Evolutionary conservation across 108 stramenopile genomes (phyloP), one percentile per base, ranked within the genome.

Genomic region (Nannochloropsis gaditana): DNA sequence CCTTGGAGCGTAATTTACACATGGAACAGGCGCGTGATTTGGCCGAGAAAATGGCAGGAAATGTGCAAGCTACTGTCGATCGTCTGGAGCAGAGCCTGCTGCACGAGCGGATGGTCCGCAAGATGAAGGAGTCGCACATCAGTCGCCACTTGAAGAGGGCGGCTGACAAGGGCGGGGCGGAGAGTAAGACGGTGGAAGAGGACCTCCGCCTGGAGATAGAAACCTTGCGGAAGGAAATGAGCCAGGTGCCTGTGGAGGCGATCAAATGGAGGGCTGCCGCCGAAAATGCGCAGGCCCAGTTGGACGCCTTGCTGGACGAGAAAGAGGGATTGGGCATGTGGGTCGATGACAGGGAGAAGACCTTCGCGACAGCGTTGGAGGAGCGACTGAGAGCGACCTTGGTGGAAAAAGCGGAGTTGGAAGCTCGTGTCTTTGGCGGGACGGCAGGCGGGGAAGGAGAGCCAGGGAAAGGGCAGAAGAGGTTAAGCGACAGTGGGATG

Each of bases 401-500:
- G 10, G 87, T 44, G 41, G 84, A 87, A 42, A 83, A 83, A 21
- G 87, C 87, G 11, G 83, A 87, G 50, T 42, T 87, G 21, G 87
- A 87, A 83, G 87, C 84, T 17, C 15, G 50, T 11, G 11, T 44
- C 17, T 44, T 21, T 9, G 21, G 45, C 11, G 44, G 21, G 44
- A 11, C 9, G 21, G 21, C 11, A 45, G 44, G 45, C 21, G 83
- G 43, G 31, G 43, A 21, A 0, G 21, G 43, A 43, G 43, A 83
- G 31, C 5, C 21, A 45, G 43, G 43, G 21, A 21, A 11, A 5
- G 43, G 44, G 10, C 43, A 15, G n/a, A 44, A n/a, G 44, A 21
- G 41, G 44, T 83, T 21, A 5, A 21, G n/a, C 43, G 5, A n/a
- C 44, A 43, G n/a, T 43, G 43, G 44, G 11, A 44, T 19, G 41